A percentile compares a stretch with the other conserved stretches of the same genome.
Conservation (phyloP, 768 basidiomycete species). For the Harrya chromipes region DNA sequence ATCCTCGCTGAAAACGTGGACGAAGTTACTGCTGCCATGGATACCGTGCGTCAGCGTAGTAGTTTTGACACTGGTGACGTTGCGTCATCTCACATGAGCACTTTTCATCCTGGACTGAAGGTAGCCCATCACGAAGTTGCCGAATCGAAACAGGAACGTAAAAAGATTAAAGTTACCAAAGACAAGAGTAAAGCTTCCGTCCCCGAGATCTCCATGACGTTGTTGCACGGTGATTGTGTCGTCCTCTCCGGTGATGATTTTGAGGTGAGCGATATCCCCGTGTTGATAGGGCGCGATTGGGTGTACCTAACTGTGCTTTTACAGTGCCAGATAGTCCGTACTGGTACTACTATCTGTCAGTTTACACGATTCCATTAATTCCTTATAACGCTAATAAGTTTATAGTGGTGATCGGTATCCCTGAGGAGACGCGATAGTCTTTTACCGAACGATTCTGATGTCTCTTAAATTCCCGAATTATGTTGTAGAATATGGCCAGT, state of each 20-base stretch:
- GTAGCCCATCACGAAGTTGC: neutral
- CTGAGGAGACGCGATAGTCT: slow-evolving; percentile 10
- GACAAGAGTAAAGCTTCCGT: slow-evolving; percentile 15
- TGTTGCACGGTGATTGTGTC: slow-evolving; percentile 40
- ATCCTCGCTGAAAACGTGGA: slow-evolving; percentile 2
- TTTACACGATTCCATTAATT: slow-evolving; percentile 5
- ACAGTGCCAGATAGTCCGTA: slow-evolving; percentile 29
- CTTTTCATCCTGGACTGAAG: neutral
- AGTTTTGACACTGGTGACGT: neutral
- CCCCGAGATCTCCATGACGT: slow-evolving; percentile 28
- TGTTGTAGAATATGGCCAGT: slow-evolving; percentile 5
- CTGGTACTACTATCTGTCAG: slow-evolving; percentile 31
- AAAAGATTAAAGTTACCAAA: slow-evolving; percentile 19
- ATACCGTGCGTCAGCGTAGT: slow-evolving; percentile 1
- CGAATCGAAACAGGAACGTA: slow-evolving; percentile 1
- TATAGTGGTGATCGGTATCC: slow-evolving; percentile 28
- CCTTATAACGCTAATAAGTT: slow-evolving; percentile 7
- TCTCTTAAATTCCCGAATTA: neutral
- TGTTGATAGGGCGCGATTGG: neutral
- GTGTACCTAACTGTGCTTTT: slow-evolving; percentile 3
- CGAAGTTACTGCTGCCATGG: slow-evolving; percentile 3
- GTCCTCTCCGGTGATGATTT: slow-evolving; percentile 38
- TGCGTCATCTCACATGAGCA: neutral
- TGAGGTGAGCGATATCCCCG: slow-evolving; percentile 33
- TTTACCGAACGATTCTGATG: no score